A percentile compares a stretch with the other conserved stretches of the same genome.
Evolutionary conservation across 345 rosid species (phyloP).

Genomic region (Pistacia integerrima): DNA sequence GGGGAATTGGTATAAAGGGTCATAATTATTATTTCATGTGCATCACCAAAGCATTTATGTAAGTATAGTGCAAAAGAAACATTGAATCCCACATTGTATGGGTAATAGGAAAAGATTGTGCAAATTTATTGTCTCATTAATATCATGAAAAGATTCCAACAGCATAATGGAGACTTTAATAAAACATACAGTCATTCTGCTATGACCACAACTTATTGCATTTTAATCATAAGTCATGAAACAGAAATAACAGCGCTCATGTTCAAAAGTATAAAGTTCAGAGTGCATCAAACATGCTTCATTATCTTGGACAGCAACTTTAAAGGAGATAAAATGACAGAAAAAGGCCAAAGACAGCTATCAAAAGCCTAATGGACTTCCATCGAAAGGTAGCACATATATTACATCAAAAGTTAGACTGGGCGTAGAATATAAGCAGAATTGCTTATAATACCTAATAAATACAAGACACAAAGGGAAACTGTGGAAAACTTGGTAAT

Average conservation of each 20-base stretch:
- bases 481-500: not conserved
- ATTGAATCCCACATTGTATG: not conserved
- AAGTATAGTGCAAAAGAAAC: not conserved
- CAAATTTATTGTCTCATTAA: not conserved
- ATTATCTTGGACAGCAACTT: not conserved
- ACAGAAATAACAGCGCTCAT: not conserved
- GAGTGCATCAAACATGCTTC: not conserved
- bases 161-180: not conserved
- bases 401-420: not conserved
- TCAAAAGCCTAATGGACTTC: not conserved
- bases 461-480: not conserved
- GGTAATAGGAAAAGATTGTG: not conserved
- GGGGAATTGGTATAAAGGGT: not conserved
- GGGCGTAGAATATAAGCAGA: not conserved
- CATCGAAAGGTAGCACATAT: not conserved
- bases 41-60: not conserved
- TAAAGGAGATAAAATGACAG: not conserved
- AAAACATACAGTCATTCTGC: not conserved
- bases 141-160: not conserved
- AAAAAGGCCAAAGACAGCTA: not conserved
- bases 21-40: not conserved
- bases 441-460: not conserved
- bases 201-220: not conserved
- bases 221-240: not conserved
- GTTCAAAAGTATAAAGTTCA: not conserved